Percentiles rank a stretch among this genome's conserved stretches.
phyloP scores from a whole-genome alignment of 768 basidiomycete species.

The Candolleomyces efflorescens region DNA sequence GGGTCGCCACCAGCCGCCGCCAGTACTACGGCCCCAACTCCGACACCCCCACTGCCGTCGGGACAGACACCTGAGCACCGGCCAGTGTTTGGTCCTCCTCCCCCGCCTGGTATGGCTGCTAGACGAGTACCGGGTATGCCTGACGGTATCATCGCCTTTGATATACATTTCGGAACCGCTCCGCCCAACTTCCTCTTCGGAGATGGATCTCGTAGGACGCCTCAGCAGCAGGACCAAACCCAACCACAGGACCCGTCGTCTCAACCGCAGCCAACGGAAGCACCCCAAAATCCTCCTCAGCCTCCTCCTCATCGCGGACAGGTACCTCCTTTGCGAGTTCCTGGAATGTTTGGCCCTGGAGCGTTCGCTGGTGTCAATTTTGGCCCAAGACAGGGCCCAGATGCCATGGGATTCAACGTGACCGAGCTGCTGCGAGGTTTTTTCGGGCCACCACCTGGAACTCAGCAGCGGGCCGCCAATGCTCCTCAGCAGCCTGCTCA shows the following conservation, averaged over 20 bases:
- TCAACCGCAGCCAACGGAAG: background rate
- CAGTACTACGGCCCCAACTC: background rate
- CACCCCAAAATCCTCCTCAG: background rate
- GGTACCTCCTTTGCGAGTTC: background rate
- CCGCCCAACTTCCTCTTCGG: background rate
- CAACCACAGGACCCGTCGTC: slow-evolving; percentile 3
- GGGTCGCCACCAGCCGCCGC: background rate
- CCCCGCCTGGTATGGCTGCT: background rate
- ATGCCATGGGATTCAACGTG: background rate
- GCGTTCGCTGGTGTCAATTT: slow-evolving; percentile 8
- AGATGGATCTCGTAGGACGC: background rate
- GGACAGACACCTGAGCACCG: background rate
- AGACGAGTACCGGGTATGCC: background rate
- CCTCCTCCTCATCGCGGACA: background rate
- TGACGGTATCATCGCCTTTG: slow-evolving; percentile 10
- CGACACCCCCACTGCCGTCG: background rate
- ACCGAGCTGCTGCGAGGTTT: background rate
- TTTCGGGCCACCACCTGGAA: background rate
- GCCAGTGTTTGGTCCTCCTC: background rate
- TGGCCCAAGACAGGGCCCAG: background rate
- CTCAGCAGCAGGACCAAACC: background rate
- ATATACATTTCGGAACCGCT: background rate
- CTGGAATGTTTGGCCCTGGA: background rate
- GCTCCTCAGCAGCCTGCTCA: too few species aligned
- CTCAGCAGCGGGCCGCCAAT: background rate